Evolutionary conservation across 495 filamentous ascomycete genomes (phyloP), one percentile per base, ranked within the genome.

Genomic region (Staphylotrichum longicolle): DNA sequence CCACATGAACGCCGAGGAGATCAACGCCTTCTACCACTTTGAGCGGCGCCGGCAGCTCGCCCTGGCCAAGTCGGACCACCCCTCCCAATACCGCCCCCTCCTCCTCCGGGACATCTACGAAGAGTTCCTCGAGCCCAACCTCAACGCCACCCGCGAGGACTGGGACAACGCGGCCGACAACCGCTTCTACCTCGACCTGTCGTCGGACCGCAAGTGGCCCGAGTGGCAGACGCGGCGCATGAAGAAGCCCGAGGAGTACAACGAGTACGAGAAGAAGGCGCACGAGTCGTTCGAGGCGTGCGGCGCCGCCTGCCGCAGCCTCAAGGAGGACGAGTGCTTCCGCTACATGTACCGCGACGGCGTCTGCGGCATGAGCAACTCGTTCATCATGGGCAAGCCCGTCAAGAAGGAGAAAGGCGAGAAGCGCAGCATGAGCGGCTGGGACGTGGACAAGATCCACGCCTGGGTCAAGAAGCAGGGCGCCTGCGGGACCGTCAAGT

Each of bases 1-100:
- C 67, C 82, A 86, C 66, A 74, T 88, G 64, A 74, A 77, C 15
- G 71, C 75, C 58, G 75, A 77, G 42, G 83, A 86, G 59, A 74
- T 85, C 46, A 79, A 75, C 56, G 66, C 66, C 12, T 73, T 86
- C 54, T 86, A 79, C 78, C 68, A 80, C 42, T 85, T 81, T 63
- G 82, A 84, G 65, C 73, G 74, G 62, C 64, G 67, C 11, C 70
- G 67, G n/a, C 65, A 66, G 14, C 42, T 37, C 37, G 42, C 39
- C 42, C 59, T 69, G 35, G 45, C 59, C 1, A 47, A 49, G 9
- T 37, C 41, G 34, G n/a, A 3, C 20, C 7, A n/a, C 7, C 7
- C 58, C 11, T 15, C 42, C 0, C 11, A 41, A 12, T 51, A 39
- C 12, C 41, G 63, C 42, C 62, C 77, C 27, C 56, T 82, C 2